phyloP scores from a whole-genome alignment of 2,329 filamentous ascomycete species.

The Drechslerella dactyloides region DNA sequence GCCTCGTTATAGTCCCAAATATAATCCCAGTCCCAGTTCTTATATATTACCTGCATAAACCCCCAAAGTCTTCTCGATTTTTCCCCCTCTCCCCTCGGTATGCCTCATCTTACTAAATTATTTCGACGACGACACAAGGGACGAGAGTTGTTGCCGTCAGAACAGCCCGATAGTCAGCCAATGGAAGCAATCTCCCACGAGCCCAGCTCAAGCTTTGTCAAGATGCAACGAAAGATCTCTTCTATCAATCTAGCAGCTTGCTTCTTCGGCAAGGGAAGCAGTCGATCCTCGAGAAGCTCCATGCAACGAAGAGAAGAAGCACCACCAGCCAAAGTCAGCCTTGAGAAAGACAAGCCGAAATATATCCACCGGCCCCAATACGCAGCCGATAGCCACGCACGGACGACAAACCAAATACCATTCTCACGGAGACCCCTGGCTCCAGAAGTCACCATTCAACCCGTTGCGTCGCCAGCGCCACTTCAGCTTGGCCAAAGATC shows the following conservation, averaged over 20 bases:
- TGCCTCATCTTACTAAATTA: conserved; percentile 38
- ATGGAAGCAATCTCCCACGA: conserved; percentile 34
- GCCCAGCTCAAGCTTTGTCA: conserved; percentile 33
- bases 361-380: conserved; percentile 36
- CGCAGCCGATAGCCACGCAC: conserved; percentile 37
- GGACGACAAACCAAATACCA: conserved; percentile 35
- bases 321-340: background rate
- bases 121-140: conserved; percentile 43
- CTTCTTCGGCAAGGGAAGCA: conserved; percentile 19
- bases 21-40: conserved; percentile 1
- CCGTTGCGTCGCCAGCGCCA: conserved; percentile 10
- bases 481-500: conserved; percentile 17
- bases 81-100: conserved; percentile 16
- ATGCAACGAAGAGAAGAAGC: conserved; percentile 14
- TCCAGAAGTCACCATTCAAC: conserved; percentile 17
- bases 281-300: conserved; percentile 25
- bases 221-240: conserved; percentile 33
- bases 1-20: conserved; percentile 15
- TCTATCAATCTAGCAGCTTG: conserved; percentile 33
- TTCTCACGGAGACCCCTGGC: conserved; percentile 33
- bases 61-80: conserved; percentile 6
- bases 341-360: conserved; percentile 28
- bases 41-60: conserved; percentile 27
- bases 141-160: conserved; percentile 16
- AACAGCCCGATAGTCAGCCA: conserved; percentile 6